Base-by-base conservation (phyloP, 164 flowering plant genomes). In the Echeveria elegans region DNA sequence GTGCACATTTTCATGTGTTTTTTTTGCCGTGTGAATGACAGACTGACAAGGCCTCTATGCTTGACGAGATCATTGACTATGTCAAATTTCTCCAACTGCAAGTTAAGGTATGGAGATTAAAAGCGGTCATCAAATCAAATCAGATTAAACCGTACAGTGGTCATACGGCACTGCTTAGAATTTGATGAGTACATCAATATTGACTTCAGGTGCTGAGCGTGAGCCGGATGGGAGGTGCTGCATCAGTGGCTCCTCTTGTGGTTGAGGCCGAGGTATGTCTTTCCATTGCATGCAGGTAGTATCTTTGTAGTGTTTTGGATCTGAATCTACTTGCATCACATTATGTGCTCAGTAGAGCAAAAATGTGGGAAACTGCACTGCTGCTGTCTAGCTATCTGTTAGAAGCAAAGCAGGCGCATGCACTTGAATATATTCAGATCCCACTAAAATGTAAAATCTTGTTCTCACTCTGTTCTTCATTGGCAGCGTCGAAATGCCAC, bases 1-100 rank as follows among this genome's bases (percentile, higher is more conserved):
- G 47, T 5, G 61, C 61, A 24, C 24, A 21, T 53, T 56, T 23
- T 2, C 8, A 32, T 56, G 61, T 56, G 32, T 26, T 26, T 56
- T 5, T 56, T 29, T 32, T 32, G 7, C 56, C 40, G 41, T 58
- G 63, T 70, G 74, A 82, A 75, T 83, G 81, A 77, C 93, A 94
- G 99, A 89, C 99, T 31, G 99, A 94, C 84, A 94, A 94, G 80
- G 98, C 98, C 34, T 90, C 98, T n/a, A 93, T 93, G 98, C 87
- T 93, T 65, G 98, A 93, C 81, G 96, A 94, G 84, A 94, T 94
- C 79, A 94, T 94, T 75, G 99, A 94, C 71, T 94, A 94, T 76
- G 99, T 94, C 66, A 94, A 91, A 81, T 94, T 94, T 82, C 87
- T 94, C 50, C 99, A 89, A 79, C 97, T 94, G 72, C 99, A 94